Conservation (phyloP, 306 rosid species). For the Casuarina cunninghamiana region DNA sequence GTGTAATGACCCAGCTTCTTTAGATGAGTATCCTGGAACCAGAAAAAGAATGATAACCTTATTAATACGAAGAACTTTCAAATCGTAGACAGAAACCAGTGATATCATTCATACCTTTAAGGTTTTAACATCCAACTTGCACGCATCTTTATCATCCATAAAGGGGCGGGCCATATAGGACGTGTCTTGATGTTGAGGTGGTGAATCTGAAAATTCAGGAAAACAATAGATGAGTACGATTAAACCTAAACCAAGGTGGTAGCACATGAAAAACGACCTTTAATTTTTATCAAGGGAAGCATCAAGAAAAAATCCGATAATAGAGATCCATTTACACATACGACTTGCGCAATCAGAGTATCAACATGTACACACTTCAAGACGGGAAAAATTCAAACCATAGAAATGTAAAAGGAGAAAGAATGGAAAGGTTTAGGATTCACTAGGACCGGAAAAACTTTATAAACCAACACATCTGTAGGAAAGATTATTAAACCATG, state of each 20-base stretch:
- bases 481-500: conserved; percentile 26
- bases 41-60: not conserved
- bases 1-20: conserved; percentile 30
- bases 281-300: not conserved
- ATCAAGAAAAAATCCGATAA: not conserved
- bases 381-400: conserved; percentile 10
- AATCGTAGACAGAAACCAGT: not conserved
- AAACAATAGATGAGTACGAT: not conserved
- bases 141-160: conserved; percentile 29
- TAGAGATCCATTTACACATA: not conserved
- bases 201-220: conserved; percentile 39
- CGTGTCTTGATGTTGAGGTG: not conserved
- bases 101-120: conserved; percentile 49
- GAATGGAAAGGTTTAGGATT: not conserved
- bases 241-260: not conserved
- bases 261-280: not conserved
- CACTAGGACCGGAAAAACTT: not conserved
- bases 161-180: conserved; percentile 19
- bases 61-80: not conserved
- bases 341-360: not conserved
- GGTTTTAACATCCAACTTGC: conserved; percentile 32
- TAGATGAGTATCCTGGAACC: conserved; percentile 44
- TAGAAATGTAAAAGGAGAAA: conserved; percentile 6
- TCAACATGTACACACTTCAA: not conserved
- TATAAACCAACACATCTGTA: not conserved